Evolutionary conservation across 441 rosid genomes (phyloP), one percentile per base, ranked within the genome.

Genomic region (California macrophylla): DNA sequence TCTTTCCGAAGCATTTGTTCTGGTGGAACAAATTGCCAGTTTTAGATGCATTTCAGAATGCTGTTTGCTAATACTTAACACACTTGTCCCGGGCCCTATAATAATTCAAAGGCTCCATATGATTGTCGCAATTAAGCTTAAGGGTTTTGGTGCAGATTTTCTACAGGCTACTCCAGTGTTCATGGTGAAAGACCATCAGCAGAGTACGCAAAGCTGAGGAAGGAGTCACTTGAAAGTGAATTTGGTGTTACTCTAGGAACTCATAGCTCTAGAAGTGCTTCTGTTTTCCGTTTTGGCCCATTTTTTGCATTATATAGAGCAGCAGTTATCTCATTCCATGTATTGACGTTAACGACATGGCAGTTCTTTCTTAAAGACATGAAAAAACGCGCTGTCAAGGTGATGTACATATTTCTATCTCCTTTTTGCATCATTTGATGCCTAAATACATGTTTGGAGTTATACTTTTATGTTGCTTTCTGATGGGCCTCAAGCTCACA

Each of bases 221-320:
- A 90, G 85, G 97, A 94, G 79, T 92, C 94, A 29, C 87, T 94
- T 60, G 99, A 92, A 82, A 89, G 88, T 69, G 92, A 94, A 82
- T 92, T 94, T 76, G 91, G 91, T 47, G 83, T 79, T 47, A 86
- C 87, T 72, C 90, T 92, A 64, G 94, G 91, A 73, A 78, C 79
- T 23, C 76, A 85, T 74, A 85, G 90, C 79, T 85, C 97, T 66
- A 84, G 85, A 76, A 80, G 86, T 70, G 80, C 80, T 45, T 90
- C 80, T 65, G 76, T 85, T 23, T 90, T 84, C 70, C 85, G 82
- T 20, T 87, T 92, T 71, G 94, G 96, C 66, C 98, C 98, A 0
- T 86, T 90, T 78, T 82, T 92, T 79, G 99, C 97, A 12, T 63
- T 94, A 26, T 94, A 90, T 77, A 87, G 99, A 76, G 99, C 99